A percentile compares a stretch with the other conserved stretches of the same genome.
These are phyloP conservation scores for Stygiomarasmius scandens DNA, from an alignment of 1,284 basidiomycete genomes.

Conservation along the genomic window DNA sequence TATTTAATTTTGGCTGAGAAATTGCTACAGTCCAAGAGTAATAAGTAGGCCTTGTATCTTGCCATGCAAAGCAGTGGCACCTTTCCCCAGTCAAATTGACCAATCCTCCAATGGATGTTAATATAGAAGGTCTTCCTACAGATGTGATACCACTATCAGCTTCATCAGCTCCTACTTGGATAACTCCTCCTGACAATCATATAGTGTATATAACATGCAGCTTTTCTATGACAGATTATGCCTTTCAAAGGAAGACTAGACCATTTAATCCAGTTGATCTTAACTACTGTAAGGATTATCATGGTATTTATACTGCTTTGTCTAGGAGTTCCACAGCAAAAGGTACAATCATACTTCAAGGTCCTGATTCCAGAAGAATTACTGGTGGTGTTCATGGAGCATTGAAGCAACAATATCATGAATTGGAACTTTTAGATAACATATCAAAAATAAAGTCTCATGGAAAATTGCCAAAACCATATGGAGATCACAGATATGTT, in stretches of 20 bases:
- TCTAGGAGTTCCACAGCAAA: conserved; percentile 14
- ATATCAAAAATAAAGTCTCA: conserved; percentile 15
- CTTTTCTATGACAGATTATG: conserved; percentile 47
- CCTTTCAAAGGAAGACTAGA: conserved; percentile 33
- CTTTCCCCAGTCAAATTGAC: conserved; percentile 35
- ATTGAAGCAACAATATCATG: conserved; percentile 14
- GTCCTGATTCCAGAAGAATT: conserved; percentile 9
- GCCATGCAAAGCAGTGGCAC: too few species aligned
- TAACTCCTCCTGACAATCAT: conserved; percentile 29
- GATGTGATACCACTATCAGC: conserved; percentile 41
- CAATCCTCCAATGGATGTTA: conserved; percentile 29
- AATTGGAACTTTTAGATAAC: conserved; percentile 19
- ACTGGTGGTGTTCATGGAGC: background rate
- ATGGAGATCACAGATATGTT: background rate
- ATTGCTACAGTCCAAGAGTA: too few species aligned
- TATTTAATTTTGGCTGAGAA: too few species aligned
- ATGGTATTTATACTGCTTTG: conserved; percentile 14
- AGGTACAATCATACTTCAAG: conserved; percentile 17
- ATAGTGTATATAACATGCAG: conserved; percentile 23
- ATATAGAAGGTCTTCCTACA: conserved; percentile 32
- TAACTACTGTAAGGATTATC: conserved; percentile 10
- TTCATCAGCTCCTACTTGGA: conserved; percentile 19
- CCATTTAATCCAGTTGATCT: conserved; percentile 16
- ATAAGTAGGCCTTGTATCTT: too few species aligned
- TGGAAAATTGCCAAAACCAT: background rate